Evolutionary conservation across 768 basidiomycete genomes (phyloP).

Genomic region (Lactarius indigo): DNA sequence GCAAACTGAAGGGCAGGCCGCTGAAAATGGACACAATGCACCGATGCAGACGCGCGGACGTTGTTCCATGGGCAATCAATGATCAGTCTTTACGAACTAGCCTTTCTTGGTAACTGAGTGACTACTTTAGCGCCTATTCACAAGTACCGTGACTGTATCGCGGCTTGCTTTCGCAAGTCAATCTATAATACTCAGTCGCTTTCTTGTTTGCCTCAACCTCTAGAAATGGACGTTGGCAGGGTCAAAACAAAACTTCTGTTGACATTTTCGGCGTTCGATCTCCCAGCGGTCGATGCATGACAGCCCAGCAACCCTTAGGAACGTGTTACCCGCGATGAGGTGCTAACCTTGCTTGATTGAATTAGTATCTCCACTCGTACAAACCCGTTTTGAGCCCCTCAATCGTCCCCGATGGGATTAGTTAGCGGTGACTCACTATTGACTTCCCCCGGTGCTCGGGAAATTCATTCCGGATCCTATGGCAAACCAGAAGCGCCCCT

Average conservation of each 20-base stretch:
- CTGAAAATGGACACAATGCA: neutral
- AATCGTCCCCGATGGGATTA: neutral
- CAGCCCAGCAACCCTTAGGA: neutral
- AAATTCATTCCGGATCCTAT: neutral
- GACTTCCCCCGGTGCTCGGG: neutral
- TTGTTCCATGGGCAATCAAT: too few relatives aligned
- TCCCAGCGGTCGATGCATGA: neutral
- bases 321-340: conserved; percentile 4
- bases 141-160: too few relatives aligned
- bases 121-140: neutral
- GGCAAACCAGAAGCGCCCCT: neutral
- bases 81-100: neutral
- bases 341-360: neutral
- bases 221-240: neutral
- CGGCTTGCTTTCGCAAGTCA: neutral
- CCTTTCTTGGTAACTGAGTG: neutral
- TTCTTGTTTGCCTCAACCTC: neutral
- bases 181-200: neutral
- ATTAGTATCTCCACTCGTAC: neutral
- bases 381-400: neutral
- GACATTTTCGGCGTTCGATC: neutral
- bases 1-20: neutral
- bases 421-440: neutral
- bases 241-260: neutral
- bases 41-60: neutral